These are phyloP conservation scores for Meyerozyma elateridarum DNA, from an alignment of 1,139 yeast species.

Conservation along the genomic window DNA sequence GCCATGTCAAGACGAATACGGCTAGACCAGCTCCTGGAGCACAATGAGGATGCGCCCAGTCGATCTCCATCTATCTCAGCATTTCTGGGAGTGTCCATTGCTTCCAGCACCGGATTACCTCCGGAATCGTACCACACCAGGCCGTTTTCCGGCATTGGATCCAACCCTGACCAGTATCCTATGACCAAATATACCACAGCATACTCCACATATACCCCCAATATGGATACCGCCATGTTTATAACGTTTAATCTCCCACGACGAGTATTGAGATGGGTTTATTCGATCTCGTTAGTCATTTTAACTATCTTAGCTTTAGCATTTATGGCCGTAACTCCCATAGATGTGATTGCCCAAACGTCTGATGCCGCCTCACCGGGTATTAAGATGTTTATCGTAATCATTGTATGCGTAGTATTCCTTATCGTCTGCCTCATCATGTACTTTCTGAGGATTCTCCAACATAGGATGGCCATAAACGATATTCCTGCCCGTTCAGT, in stretches of 20 bases:
- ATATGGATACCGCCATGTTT: slow-evolving; percentile 7
- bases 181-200: background rate
- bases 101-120: too few species aligned
- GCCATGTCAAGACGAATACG: too few species aligned
- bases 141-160: too few species aligned
- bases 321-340: slow-evolving; percentile 62
- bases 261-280: slow-evolving; percentile 45
- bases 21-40: too few species aligned
- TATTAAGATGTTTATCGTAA: slow-evolving; percentile 69
- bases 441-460: slow-evolving; percentile 51
- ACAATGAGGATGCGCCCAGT: too few species aligned
- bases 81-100: too few species aligned
- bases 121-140: too few species aligned
- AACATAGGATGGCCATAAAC: slow-evolving; percentile 53
- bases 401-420: slow-evolving; percentile 64
- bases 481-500: slow-evolving; percentile 66
- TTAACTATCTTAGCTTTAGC: slow-evolving; percentile 38
- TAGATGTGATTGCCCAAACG: slow-evolving; percentile 73
- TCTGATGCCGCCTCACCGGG: slow-evolving; percentile 49
- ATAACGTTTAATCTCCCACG: slow-evolving; percentile 27
- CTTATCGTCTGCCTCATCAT: slow-evolving; percentile 45
- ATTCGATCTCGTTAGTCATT: slow-evolving; percentile 51
- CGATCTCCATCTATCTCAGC: too few species aligned
- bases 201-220: slow-evolving; percentile 3
- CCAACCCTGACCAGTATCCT: too few species aligned